Evolutionary conservation across 2,329 filamentous ascomycete species (phyloP).

Genomic region (Hypoxylon sp.): DNA sequence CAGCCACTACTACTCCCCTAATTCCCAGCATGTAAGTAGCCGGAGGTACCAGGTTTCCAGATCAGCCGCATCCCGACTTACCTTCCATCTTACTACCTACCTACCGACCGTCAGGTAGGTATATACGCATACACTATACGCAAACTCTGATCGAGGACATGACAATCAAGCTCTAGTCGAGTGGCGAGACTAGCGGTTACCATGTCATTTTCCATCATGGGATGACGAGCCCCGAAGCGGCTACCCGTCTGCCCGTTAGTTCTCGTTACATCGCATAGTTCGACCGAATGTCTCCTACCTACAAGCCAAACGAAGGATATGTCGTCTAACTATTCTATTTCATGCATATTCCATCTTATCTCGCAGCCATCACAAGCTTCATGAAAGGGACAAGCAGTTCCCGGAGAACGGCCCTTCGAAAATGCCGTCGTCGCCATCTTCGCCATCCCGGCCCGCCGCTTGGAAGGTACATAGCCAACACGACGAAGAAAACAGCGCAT

Average conservation of each 20-base stretch:
- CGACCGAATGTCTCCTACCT: slow-evolving; percentile 6
- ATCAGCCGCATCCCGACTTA: slow-evolving; percentile 36
- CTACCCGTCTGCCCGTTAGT: neutral
- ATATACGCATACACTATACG: neutral
- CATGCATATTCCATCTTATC: slow-evolving; percentile 20
- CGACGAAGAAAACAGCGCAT: slow-evolving; percentile 5
- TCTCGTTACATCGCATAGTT: slow-evolving; percentile 8
- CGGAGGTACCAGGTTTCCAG: no score
- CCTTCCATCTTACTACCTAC: slow-evolving; percentile 1
- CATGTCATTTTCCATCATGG: slow-evolving; percentile 18
- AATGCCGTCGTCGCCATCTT: slow-evolving; percentile 40
- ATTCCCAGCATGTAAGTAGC: neutral
- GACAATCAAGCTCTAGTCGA: slow-evolving; percentile 8
- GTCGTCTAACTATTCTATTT: slow-evolving; percentile 1
- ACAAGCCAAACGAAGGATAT: slow-evolving; percentile 1
- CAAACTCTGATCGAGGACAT: slow-evolving; percentile 3
- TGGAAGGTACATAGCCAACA: neutral
- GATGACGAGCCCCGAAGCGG: slow-evolving; percentile 2
- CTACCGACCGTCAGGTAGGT: no score
- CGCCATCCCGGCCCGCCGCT: slow-evolving; percentile 41
- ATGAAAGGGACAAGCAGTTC: slow-evolving; percentile 15
- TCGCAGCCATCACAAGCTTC: slow-evolving; percentile 34
- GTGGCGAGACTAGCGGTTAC: slow-evolving; percentile 28
- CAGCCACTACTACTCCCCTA: slow-evolving; percentile 19
- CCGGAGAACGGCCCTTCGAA: slow-evolving; percentile 39